Conservation (phyloP, 2,329 filamentous ascomycete species). For the Trichoderma gracile region DNA sequence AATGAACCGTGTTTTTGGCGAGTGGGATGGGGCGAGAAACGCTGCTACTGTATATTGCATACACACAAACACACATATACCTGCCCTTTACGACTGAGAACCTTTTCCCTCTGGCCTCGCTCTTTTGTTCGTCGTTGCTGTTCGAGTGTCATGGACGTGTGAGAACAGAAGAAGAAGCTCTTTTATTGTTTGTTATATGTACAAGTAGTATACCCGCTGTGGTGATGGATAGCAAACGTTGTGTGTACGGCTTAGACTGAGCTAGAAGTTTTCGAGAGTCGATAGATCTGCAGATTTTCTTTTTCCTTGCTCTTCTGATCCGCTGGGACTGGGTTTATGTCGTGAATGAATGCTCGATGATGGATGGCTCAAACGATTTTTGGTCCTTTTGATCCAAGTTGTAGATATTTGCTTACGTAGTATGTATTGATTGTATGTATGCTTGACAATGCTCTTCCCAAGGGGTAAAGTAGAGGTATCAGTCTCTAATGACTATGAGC, state of each 20-base stretch:
- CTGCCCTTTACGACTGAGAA: background rate
- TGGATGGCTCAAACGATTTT: background rate
- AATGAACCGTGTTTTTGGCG: background rate
- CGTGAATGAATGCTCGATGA: background rate
- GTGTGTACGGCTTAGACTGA: slow-evolving; percentile 23
- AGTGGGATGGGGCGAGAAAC: background rate
- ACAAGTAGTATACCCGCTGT: slow-evolving; percentile 23
- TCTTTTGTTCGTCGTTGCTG: too few relatives aligned
- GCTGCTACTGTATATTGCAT: slow-evolving; percentile 18
- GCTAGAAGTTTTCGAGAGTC: slow-evolving; percentile 17
- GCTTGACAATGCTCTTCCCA: too few relatives aligned
- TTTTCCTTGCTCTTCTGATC: background rate
- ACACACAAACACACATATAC: background rate
- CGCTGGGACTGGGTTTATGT: too few relatives aligned
- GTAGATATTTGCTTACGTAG: too few relatives aligned
- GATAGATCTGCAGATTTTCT: background rate
- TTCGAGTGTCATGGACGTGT: too few relatives aligned
- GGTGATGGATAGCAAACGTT: slow-evolving; percentile 23
- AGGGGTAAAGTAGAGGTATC: background rate
- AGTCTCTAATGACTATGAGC: slow-evolving; percentile 1
- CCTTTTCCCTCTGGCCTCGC: too few relatives aligned
- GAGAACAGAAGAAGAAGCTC: background rate
- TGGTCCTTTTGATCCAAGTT: background rate
- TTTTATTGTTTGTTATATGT: background rate
- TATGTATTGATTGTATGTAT: too few relatives aligned